Evolutionary conservation across 345 rosid species (phyloP), one percentile per base, ranked within the genome.

Genomic region (Acer negundo): DNA sequence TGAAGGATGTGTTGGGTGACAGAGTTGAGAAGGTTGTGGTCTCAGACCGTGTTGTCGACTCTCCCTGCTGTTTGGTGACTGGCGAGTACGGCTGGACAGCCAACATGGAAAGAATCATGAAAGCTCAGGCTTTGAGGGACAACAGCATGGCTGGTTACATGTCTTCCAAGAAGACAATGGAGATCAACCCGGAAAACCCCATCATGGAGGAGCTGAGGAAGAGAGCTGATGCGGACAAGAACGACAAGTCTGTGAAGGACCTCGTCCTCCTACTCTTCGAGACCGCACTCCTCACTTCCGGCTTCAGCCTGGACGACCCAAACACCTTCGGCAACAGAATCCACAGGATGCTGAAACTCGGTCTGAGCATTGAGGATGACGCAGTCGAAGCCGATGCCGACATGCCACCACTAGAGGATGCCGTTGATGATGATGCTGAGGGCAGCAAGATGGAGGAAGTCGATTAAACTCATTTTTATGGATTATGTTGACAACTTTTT

Each of bases 401-500:
- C 19, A 89, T 92, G 91, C 98, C 94, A 1, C 82, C 94, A 0
- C 79, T 93, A 71, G 97, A 92, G 85, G 98, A 90, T 0, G 89
- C 86, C 0, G 98, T 90, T 19, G 93, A 75, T 0, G 93, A 75
- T 0, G 91, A 90, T 61, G 94, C 92, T 0, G 94, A 93, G 80
- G 93, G 93, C 62, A 86, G 90, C 97, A 93, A 93, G 94, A 93
- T 93, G 97, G 98, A 93, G 83, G 98, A 91, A 77, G 98, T 93
- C 16, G 98, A 93, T 67, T 92, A 87, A 89, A 79, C 80, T 42
- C 9, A 9, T 42, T 42, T 8, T 42, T 42, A 42, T 42, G 46
- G 46, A 42, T 7, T 42, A 42, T 42, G 46, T 42, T 42, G 10
- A 42, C 46, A 35, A 35, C 38, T 35, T 35, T 46, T 46, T 46